These are phyloP conservation scores for Eucalyptus lansdowneana DNA, from an alignment of 345 rosid species.

Conservation along the genomic window DNA sequence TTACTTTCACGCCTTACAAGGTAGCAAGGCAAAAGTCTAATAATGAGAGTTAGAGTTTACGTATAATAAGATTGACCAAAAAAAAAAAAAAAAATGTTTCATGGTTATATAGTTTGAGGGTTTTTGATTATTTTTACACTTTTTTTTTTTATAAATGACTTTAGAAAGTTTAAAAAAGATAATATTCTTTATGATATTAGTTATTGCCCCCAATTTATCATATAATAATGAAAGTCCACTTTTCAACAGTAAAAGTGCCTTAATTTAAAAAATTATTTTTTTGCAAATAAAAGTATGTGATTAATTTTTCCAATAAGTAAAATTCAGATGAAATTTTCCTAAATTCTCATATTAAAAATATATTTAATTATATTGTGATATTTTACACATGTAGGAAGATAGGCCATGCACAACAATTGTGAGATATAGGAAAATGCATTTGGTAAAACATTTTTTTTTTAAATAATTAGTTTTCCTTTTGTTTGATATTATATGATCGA, in stretches of 20 bases:
- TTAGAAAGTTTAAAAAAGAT: neutral
- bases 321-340: neutral
- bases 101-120: rapidly evolving
- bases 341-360: neutral
- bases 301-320: neutral
- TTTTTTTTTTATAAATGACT: neutral
- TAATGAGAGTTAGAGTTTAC: rapidly evolving
- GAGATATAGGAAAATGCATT: too few species aligned
- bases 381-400: neutral
- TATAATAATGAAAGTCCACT: neutral
- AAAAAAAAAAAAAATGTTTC: too few species aligned
- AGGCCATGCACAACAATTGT: neutral
- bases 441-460: too few species aligned
- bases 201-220: neutral
- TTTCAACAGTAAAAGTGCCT: neutral
- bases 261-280: neutral
- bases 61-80: rapidly evolving
- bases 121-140: too few species aligned
- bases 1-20: too few species aligned
- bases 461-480: too few species aligned
- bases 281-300: neutral
- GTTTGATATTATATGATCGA: too few species aligned
- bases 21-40: rapidly evolving
- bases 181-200: neutral
- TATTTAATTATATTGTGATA: neutral